Base-by-base conservation (phyloP, 768 basidiomycete species). In the Leucosporidium creatinivorum region DNA sequence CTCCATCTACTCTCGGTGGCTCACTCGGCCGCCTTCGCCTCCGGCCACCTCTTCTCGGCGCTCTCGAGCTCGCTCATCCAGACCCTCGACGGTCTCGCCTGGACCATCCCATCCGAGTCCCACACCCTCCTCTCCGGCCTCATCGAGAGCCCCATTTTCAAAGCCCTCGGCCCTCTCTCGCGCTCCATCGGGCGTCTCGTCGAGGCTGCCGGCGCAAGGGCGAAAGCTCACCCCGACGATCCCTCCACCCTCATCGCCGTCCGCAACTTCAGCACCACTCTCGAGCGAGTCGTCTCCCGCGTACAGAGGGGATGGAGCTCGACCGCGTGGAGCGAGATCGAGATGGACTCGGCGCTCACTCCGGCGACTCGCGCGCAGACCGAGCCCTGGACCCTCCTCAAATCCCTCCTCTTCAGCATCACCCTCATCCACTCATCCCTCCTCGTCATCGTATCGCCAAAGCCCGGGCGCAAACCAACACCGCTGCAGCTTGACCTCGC, bases 401-500 rank as follows among this genome's bases (percentile, higher is more conserved):
- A 75, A 56, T 55, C 71, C 18, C 67, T 73, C 61, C 69, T 75
- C 36, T 75, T 75, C 59, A 58, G 69, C 4, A 56, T 65, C 19
- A 73, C 72, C 1, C 70, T 75, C 58, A 44, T 75, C 59, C 69
- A 66, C 62, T 69, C 69, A 23, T 71, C 69, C 26, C 58, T 75
- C 21, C 61, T 75, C 31, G 61, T 66, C 2, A 30, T 73, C n/a
- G 57, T 73, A 21, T 48, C 70, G 12, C 28, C 71, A 1, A 54
- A 62, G 5, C 18, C n/a, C 2, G 50, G 62, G 7, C 51, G 15
- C 8, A 44, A 64, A 26, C 54, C 65, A 7, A 60, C 63, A 3
- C n/a, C 48, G 13, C 33, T 62, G 5, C 63, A 72, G 56, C 61
- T 69, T n/a, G 31, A 66, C 23, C 79, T 91, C 15, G 85, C 88